phyloP scores from a whole-genome alignment of 2,329 filamentous ascomycete genomes.

The Dryadomyces quercivorus region DNA sequence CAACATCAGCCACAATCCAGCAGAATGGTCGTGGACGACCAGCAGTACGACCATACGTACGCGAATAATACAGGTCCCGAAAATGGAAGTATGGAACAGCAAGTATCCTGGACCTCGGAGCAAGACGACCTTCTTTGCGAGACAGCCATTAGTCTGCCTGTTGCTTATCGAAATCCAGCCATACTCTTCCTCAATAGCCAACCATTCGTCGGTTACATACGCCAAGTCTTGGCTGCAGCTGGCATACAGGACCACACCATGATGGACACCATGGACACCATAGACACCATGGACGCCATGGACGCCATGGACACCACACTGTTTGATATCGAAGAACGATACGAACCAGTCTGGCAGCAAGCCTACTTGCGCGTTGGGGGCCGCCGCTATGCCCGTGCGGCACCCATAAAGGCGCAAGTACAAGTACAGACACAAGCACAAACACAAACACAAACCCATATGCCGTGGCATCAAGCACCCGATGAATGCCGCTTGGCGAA shows the following conservation, averaged over 20 bases:
- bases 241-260: no score
- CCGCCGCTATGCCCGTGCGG: neutral
- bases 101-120: neutral
- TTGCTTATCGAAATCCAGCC: neutral
- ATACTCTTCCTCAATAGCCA: neutral
- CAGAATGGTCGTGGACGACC: neutral
- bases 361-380: neutral
- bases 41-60: neutral
- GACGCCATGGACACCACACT: no score
- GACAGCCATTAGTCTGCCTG: neutral
- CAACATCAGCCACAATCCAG: neutral
- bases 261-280: no score
- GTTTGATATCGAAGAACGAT: neutral
- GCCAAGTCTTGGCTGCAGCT: neutral
- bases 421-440: neutral
- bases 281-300: no score
- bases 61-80: neutral
- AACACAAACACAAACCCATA: neutral
- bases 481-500: neutral
- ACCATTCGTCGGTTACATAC: neutral
- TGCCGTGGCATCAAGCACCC: neutral
- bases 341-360: slow-evolving; percentile 1
- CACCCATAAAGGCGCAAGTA: neutral
- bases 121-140: neutral
- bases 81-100: neutral